Evolutionary conservation across 805 yeast species (phyloP), one percentile per base, ranked within the genome.

Genomic region (Wickerhamiella alocasiicola): DNA sequence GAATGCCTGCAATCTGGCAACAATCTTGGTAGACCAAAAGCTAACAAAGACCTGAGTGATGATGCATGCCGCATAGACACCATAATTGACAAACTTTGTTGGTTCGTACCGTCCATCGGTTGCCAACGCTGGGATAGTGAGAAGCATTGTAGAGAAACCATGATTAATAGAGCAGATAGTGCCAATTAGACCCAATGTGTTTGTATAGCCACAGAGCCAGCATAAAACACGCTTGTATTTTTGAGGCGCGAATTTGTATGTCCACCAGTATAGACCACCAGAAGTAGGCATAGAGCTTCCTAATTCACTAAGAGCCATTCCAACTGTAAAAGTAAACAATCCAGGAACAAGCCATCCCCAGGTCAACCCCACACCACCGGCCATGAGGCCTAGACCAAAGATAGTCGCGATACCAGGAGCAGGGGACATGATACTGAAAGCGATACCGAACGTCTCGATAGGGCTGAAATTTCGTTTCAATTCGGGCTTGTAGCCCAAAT

Each of bases 311-410:
- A 78, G 70, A 9, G 76, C 63, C 5, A 68, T 46, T 18, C 81
- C 82, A 18, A 74, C 66, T 11, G 63, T 52, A 34, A 75, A 52
- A 39, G 77, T 73, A 49, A 74, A 72, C 11, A 64, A 43, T 6
- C 74, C 67, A 23, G 80, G 66, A n/a, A 72, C 51, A 39, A 74
- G 56, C 85, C 85, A 78, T 32, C 82, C 81, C 84, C 84, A 78
- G 3, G 75, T 63, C 40, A 75, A 65, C 3, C 76, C 72, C 12
- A 67, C 74, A 0, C 81, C 74, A 5, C 83, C 83, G 0, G 76
- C 72, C 27, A 68, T 55, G 11, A 76, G 60, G 17, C 78, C 78
- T 36, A 64, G 62, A 9, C 61, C 63, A 20, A 76, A 53, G 20
- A 68, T 63, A 2, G 79, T 67, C 0, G 79, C 68, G 39, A 76